Evolutionary conservation across 2,329 filamentous ascomycete species (phyloP).

Genomic region (Xylaria hypoxylon): DNA sequence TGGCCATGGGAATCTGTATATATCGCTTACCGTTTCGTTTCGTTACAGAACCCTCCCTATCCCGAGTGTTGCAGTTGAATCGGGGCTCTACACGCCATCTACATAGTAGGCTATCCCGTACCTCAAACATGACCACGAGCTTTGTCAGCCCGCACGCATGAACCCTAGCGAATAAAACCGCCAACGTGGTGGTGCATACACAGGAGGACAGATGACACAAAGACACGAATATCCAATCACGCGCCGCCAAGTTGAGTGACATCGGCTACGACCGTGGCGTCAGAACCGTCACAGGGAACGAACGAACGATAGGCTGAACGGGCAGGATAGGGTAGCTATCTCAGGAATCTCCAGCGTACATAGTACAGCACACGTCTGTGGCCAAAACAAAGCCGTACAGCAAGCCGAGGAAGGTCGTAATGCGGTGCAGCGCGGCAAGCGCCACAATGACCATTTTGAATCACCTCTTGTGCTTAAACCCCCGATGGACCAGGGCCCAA

Average conservation of each 20-base stretch:
- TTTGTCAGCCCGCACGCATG: conserved; percentile 25
- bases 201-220: conserved; percentile 18
- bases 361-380: background rate
- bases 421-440: conserved; percentile 6
- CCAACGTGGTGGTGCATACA: conserved; percentile 14
- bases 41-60: background rate
- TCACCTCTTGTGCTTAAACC: too few species aligned
- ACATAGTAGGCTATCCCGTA: background rate
- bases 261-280: conserved; percentile 35
- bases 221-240: conserved; percentile 19
- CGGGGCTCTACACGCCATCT: conserved; percentile 14
- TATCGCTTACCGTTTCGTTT: conserved; percentile 22
- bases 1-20: background rate
- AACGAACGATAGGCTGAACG: conserved; percentile 2
- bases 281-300: conserved; percentile 2
- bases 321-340: background rate
- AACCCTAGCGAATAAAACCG: conserved; percentile 22
- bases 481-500: background rate
- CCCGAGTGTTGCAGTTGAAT: conserved; percentile 15
- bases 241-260: conserved; percentile 29
- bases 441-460: background rate
- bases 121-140: conserved; percentile 21
- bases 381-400: background rate
- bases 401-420: background rate
- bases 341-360: background rate